Evolutionary conservation across 805 yeast species (phyloP).

Genomic region (Hermanozyma aechmeae): DNA sequence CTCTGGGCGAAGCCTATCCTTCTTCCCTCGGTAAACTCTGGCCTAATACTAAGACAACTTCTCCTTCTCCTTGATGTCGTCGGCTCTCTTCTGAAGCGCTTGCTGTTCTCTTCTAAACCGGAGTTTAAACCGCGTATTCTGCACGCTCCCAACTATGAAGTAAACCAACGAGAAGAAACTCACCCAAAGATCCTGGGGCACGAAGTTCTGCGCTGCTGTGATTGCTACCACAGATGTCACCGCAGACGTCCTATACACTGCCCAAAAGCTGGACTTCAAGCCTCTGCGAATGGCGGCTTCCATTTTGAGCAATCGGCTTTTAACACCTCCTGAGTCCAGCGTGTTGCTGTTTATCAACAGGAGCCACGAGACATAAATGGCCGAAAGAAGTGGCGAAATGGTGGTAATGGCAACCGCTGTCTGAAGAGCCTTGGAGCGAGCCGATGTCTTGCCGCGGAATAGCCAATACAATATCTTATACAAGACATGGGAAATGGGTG

Average conservation of each 20-base stretch:
- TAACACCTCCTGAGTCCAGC: slow-evolving; percentile 16
- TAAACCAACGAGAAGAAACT: slow-evolving; percentile 51
- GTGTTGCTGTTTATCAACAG: slow-evolving; percentile 45
- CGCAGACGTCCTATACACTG: slow-evolving; percentile 44
- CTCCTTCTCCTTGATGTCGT: too few species aligned
- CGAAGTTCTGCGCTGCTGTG: slow-evolving; percentile 45
- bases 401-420: slow-evolving; percentile 43
- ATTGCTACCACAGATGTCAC: slow-evolving; percentile 44
- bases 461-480: slow-evolving; percentile 33
- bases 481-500: slow-evolving; percentile 51
- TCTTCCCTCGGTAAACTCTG: too few species aligned
- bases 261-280: slow-evolving; percentile 33
- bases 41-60: too few species aligned
- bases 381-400: slow-evolving; percentile 45
- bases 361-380: slow-evolving; percentile 42
- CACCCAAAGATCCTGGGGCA: slow-evolving; percentile 56
- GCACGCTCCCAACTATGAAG: slow-evolving; percentile 53
- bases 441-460: slow-evolving; percentile 31
- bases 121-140: slow-evolving; percentile 46
- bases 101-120: slow-evolving; percentile 2
- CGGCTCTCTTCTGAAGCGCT: too few species aligned
- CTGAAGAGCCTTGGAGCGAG: slow-evolving; percentile 36
- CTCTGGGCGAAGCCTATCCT: too few species aligned
- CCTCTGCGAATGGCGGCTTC: slow-evolving; percentile 18
- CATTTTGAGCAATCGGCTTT: slow-evolving; percentile 7